A percentile compares a stretch with the other conserved stretches of the same genome.
Conservation (phyloP, 352 stramenopile genomes). For the Nothophytophthora sp. region DNA sequence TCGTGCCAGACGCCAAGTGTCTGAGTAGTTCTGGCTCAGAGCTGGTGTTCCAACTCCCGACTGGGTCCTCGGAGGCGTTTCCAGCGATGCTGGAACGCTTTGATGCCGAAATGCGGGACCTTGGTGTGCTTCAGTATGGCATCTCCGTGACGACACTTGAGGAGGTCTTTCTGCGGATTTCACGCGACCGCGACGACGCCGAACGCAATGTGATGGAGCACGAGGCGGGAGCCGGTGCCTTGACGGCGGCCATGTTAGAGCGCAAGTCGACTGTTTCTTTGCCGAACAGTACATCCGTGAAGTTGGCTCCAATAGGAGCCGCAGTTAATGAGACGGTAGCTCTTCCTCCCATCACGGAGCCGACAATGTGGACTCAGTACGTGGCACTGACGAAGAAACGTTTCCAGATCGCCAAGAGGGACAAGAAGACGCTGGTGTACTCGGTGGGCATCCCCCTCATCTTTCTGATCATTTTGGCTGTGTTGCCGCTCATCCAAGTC, state of each 20-base stretch:
- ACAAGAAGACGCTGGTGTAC: constrained; percentile 43
- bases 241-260: constrained; percentile 3
- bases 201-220: constrained; percentile 2
- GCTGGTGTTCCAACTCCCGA: constrained; percentile 94
- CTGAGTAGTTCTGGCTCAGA: constrained; percentile 95
- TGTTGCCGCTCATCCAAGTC: constrained; percentile 45
- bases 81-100: constrained; percentile 91
- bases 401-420: constrained; percentile 42
- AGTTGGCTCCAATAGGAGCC: constrained; percentile 6
- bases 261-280: constrained; percentile 10
- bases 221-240: neutral
- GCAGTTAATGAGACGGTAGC: constrained; percentile 4
- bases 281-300: neutral
- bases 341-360: constrained; percentile 8
- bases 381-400: constrained; percentile 37
- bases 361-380: constrained; percentile 34
- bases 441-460: constrained; percentile 40
- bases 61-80: constrained; percentile 84
- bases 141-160: constrained; percentile 98
- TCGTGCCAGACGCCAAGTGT: constrained; percentile 69
- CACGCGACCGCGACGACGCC: constrained; percentile 48
- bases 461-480: constrained; percentile 43
- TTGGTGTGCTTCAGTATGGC: constrained; percentile 91
- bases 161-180: constrained; percentile 96
- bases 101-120: constrained; percentile 34